Evolutionary conservation across 176 grass and related monocot species (phyloP).

Genomic region (Carex littledalei): DNA sequence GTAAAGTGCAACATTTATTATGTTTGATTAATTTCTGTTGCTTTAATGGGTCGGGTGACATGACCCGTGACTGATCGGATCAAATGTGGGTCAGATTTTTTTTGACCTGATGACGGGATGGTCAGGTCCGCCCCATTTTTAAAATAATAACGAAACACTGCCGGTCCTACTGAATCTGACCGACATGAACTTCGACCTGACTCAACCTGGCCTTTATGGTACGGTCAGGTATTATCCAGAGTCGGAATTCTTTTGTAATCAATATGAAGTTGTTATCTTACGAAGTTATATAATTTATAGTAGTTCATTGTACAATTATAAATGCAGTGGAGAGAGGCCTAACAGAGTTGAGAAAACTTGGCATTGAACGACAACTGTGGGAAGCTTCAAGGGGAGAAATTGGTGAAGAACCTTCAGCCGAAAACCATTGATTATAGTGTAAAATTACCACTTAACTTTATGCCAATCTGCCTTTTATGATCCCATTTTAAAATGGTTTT

Average conservation of each 20-base stretch:
- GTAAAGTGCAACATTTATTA: background rate
- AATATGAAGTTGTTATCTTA: background rate
- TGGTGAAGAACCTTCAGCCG: constrained; percentile 51
- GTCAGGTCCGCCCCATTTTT: background rate
- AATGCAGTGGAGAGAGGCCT: constrained; percentile 92
- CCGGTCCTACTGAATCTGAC: background rate
- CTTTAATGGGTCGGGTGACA: background rate
- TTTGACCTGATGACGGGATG: background rate
- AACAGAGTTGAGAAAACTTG: constrained; percentile 78
- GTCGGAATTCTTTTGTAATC: background rate
- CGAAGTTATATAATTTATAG: background rate
- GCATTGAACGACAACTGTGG: constrained; percentile 84
- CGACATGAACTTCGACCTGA: background rate
- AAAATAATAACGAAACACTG: background rate
- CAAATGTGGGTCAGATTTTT: background rate
- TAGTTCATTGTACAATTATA: constrained; percentile 5
- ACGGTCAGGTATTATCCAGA: background rate
- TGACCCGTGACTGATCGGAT: background rate
- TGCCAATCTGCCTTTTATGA: constrained; percentile 1
- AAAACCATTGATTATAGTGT: constrained; percentile 33
- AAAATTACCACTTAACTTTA: constrained; percentile 9
- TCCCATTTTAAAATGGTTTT: constrained; percentile 25
- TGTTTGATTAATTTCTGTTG: background rate
- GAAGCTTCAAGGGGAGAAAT: constrained; percentile 70
- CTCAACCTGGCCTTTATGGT: background rate